Evolutionary conservation across 257 asterid genomes (phyloP).

Genomic region (Solanum sejunctum): DNA sequence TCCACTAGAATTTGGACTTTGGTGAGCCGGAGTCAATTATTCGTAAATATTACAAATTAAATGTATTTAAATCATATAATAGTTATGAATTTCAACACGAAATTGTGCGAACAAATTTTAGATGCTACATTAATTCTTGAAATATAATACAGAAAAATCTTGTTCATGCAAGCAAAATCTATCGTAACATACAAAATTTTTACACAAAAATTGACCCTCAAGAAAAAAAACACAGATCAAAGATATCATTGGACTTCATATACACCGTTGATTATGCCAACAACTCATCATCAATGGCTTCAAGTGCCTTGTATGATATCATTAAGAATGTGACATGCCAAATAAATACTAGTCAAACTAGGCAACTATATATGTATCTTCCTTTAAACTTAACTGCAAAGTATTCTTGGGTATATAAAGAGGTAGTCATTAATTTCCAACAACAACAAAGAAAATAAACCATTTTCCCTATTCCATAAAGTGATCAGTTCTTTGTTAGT

Average conservation of each 20-base stretch:
- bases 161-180: neutral
- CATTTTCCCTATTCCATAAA: neutral
- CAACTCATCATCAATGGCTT: neutral
- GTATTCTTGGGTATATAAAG: neutral
- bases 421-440: neutral
- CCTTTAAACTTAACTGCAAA: neutral
- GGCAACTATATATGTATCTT: neutral
- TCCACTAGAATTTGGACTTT: neutral
- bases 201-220: neutral
- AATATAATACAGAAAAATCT: neutral
- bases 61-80: too few species aligned
- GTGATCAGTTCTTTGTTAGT: neutral
- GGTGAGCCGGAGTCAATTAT: neutral
- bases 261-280: neutral
- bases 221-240: neutral
- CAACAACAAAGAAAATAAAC: neutral
- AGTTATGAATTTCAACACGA: too few species aligned
- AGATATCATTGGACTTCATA: neutral
- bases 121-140: neutral
- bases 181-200: neutral
- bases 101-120: too few species aligned
- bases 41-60: too few species aligned
- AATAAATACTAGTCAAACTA: neutral
- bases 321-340: neutral
- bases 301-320: neutral